Percentiles rank a stretch among this genome's conserved stretches.
Conservation (phyloP, 1,139 yeast genomes). For the Lodderomyces metapsilosis region DNA sequence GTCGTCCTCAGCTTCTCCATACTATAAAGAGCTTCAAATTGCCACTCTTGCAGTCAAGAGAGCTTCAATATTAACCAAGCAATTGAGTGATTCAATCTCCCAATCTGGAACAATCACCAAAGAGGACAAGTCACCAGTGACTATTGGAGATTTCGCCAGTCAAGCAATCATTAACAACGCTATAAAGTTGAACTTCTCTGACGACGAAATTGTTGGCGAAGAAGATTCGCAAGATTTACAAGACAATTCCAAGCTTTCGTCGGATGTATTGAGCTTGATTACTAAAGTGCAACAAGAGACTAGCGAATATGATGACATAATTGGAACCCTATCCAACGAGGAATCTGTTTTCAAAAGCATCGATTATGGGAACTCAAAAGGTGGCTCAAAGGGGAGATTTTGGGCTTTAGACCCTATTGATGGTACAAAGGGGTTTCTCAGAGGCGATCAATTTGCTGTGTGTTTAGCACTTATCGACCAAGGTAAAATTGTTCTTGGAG, state of each 20-base stretch:
- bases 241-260: slow-evolving; percentile 39
- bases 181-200: slow-evolving; percentile 72
- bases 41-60: slow-evolving; percentile 90
- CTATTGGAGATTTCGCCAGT: slow-evolving; percentile 94
- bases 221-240: slow-evolving; percentile 75
- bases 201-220: slow-evolving; percentile 89
- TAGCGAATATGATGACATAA: slow-evolving; percentile 20
- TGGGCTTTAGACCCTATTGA: slow-evolving; percentile 99
- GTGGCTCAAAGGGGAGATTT: slow-evolving; percentile 76
- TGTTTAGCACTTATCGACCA: slow-evolving; percentile 87
- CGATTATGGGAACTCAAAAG: slow-evolving; percentile 75
- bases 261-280: slow-evolving; percentile 48
- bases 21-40: slow-evolving; percentile 60
- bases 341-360: slow-evolving; percentile 62
- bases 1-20: slow-evolving; percentile 24
- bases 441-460: slow-evolving; percentile 97
- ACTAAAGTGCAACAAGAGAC: slow-evolving; percentile 40
- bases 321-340: slow-evolving; percentile 45
- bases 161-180: slow-evolving; percentile 92
- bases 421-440: slow-evolving; percentile 93
- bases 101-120: slow-evolving; percentile 69
- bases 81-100: slow-evolving; percentile 67
- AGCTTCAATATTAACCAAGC: slow-evolving; percentile 75
- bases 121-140: slow-evolving; percentile 90
- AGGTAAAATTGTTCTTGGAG: slow-evolving; percentile 84